Conservation (phyloP, 2,329 filamentous ascomycete species). For the Gliomastix tumulicola region DNA sequence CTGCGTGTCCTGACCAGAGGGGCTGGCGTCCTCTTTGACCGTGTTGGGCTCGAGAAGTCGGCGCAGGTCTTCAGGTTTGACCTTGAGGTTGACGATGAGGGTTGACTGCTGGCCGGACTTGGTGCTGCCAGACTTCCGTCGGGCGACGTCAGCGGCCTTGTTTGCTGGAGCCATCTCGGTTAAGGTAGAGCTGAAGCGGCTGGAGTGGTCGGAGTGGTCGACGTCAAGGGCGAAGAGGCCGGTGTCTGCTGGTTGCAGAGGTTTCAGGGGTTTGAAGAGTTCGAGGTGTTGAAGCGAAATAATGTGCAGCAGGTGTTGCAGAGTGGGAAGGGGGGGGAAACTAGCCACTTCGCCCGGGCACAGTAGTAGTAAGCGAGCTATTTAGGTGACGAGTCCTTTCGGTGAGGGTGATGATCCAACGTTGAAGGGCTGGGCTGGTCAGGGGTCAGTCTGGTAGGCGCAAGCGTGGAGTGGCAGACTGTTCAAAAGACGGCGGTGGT, state of each 20-base stretch:
- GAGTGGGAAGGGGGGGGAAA: not conserved
- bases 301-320: too few relatives aligned
- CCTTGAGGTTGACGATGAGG: constrained; percentile 44
- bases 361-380: not conserved
- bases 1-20: constrained; percentile 21
- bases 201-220: not conserved
- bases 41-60: constrained; percentile 37
- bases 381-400: too few relatives aligned
- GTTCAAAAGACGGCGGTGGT: not conserved
- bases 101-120: constrained; percentile 20
- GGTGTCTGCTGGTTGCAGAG: not conserved
- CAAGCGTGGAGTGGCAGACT: not conserved
- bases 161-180: constrained; percentile 23
- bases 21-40: constrained; percentile 30
- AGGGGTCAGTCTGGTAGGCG: not conserved
- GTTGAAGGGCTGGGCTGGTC: not conserved
- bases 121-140: constrained; percentile 28
- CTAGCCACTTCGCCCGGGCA: not conserved
- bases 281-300: too few relatives aligned
- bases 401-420: not conserved
- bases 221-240: not conserved
- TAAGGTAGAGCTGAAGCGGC: not conserved
- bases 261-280: too few relatives aligned
- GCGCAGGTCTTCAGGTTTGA: constrained; percentile 42
- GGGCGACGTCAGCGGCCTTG: constrained; percentile 23